Evolutionary conservation across 164 flowering plant species (phyloP).

Genomic region (Sedum album): DNA sequence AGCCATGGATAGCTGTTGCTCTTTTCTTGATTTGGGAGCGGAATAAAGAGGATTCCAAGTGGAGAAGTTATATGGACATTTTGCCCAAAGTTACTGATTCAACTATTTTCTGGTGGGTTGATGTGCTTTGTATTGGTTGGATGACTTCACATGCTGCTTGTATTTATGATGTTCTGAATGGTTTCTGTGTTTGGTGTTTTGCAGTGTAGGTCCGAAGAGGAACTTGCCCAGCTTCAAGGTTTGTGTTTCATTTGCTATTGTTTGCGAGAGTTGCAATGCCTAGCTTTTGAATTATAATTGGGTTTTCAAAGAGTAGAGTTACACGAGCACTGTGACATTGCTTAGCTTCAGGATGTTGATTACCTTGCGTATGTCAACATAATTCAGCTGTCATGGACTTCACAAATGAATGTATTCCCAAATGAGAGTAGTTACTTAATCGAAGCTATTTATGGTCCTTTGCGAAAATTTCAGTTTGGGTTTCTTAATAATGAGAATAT

Average conservation of each 20-base stretch:
- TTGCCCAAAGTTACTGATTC: slow-evolving; percentile 67
- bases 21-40: slow-evolving; percentile 76
- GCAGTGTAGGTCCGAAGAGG: slow-evolving; percentile 98
- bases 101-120: slow-evolving; percentile 79
- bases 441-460: neutral
- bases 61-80: slow-evolving; percentile 56
- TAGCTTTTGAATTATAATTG: neutral
- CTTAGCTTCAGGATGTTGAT: neutral
- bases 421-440: neutral
- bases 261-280: neutral
- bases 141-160: slow-evolving; percentile 1
- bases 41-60: slow-evolving; percentile 42
- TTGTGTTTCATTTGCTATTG: slow-evolving; percentile 9
- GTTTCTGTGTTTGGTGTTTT: slow-evolving; percentile 30
- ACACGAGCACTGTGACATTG: neutral
- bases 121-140: neutral
- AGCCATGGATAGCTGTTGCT: slow-evolving; percentile 88
- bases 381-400: neutral
- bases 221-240: slow-evolving; percentile 86
- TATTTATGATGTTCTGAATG: slow-evolving; percentile 5
- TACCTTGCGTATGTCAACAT: neutral
- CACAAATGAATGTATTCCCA: too few species aligned
- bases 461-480: neutral
- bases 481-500: neutral
- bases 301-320: neutral